Evolutionary conservation across 1,139 yeast genomes (phyloP).

Genomic region (Yamadazyma epiphylla): DNA sequence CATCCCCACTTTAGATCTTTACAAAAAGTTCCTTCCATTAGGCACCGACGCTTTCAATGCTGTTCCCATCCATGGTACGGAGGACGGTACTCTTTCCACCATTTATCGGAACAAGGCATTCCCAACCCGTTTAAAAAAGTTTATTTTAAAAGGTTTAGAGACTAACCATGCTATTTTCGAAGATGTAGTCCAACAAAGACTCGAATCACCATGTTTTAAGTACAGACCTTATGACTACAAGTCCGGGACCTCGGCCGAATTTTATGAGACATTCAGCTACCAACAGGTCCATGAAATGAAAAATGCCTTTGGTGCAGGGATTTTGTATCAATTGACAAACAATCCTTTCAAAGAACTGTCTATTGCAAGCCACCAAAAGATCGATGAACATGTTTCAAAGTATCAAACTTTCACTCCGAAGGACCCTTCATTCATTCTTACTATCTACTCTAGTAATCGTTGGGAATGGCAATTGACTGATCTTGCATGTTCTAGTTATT

Average conservation of each 20-base stretch:
- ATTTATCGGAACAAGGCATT: constrained; percentile 28
- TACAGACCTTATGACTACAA: constrained; percentile 28
- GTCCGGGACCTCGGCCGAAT: constrained; percentile 17
- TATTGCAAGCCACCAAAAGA: constrained; percentile 23
- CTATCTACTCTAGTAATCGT: constrained; percentile 33
- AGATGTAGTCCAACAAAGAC: constrained; percentile 15
- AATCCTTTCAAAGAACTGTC: constrained; percentile 23
- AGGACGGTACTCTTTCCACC: constrained; percentile 25
- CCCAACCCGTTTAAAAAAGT: constrained; percentile 21
- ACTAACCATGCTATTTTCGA: constrained; percentile 27
- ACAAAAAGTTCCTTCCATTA: constrained; percentile 23
- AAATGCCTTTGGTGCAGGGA: constrained; percentile 28
- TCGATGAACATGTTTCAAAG: constrained; percentile 20
- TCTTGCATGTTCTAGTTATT: constrained; percentile 31
- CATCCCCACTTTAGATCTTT: constrained; percentile 14
- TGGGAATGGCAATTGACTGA: constrained; percentile 39
- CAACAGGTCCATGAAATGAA: constrained; percentile 18
- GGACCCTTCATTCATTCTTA: constrained; percentile 28
- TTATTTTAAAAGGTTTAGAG: constrained; percentile 20
- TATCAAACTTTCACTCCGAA: constrained; percentile 19
- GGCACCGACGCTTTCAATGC: constrained; percentile 14
- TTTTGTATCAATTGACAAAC: constrained; percentile 24
- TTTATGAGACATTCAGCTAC: constrained; percentile 19
- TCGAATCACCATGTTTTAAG: constrained; percentile 26
- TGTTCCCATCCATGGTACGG: constrained; percentile 28